Evolutionary conservation across 164 flowering plant genomes (phyloP), one percentile per base, ranked within the genome.

Genomic region (Aristolochia californica): DNA sequence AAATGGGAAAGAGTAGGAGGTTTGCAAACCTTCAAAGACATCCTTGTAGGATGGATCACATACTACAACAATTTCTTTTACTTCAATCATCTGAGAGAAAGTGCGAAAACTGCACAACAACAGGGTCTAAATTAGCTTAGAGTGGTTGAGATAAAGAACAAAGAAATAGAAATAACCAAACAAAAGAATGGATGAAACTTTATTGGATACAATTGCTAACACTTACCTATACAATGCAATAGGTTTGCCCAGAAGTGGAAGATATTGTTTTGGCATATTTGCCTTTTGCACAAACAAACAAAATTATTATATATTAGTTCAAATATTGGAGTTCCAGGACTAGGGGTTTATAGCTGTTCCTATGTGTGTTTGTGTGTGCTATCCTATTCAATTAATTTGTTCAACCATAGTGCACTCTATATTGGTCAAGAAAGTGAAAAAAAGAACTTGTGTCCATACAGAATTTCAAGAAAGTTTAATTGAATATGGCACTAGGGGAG

Each of bases 231-330:
- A 88, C 70, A 91, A 72, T 20, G 98, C 98, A 68, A 91, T 87
- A 8, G 95, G 95, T 63, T 88, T 95, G 65, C 84, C 91, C 20
- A 91, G 55, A 60, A 91, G 91, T 28, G 96, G 95, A 63, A 91
- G 88, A 74, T 91, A 91, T 73, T 91, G 98, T 86, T 91, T 91
- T 45, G 98, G 98, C 95, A 88, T 85, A 81, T 70, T 84, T 25
- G 93, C 98, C 95, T 91, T 64, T 62, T 27, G 52, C 65, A 77
- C 58, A 52, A 66, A 43, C 68, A 45, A 64, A 28, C 72, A 16
- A 75, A 52, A 34, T 62, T 62, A 64, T 63, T 68, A 73, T 62
- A 26, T 52, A 54, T 58, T 23, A 67, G 63, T 47, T 52, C 22
- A 52, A 44, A 10, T 7, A 48, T 57, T 16, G 13, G 17, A 43